Evolutionary conservation across 306 rosid genomes (phyloP).

Genomic region (Dalbergia cochinchinensis): DNA sequence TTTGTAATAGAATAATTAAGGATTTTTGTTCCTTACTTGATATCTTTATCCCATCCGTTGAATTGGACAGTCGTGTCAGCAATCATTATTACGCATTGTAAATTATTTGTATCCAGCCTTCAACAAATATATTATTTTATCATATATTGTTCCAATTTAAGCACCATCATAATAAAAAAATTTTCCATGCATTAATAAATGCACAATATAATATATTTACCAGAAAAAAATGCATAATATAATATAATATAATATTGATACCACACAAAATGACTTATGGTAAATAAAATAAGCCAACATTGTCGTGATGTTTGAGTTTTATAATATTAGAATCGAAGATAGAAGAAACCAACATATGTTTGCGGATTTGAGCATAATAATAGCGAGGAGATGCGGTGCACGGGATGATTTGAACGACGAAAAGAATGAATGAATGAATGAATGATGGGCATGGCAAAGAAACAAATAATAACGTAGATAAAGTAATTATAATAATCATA

Average conservation of each 20-base stretch:
- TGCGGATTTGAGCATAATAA: not conserved
- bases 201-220: too few species aligned
- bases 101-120: not conserved
- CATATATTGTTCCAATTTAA: not conserved
- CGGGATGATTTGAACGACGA: not conserved
- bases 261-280: too few species aligned
- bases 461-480: not conserved
- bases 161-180: not conserved
- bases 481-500: too few species aligned
- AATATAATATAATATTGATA: too few species aligned
- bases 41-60: slow-evolving; percentile 2
- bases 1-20: slow-evolving; percentile 5
- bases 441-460: not conserved
- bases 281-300: too few species aligned
- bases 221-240: too few species aligned
- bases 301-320: too few species aligned
- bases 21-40: not conserved
- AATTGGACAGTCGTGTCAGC: slow-evolving; percentile 2
- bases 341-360: too few species aligned
- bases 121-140: not conserved
- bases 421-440: not conserved
- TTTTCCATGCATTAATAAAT: too few species aligned
- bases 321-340: too few species aligned
- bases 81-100: not conserved
- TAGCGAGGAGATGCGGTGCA: not conserved